Conservation (phyloP, 2,329 filamentous ascomycete species). For the Colletotrichum cuscutae region DNA sequence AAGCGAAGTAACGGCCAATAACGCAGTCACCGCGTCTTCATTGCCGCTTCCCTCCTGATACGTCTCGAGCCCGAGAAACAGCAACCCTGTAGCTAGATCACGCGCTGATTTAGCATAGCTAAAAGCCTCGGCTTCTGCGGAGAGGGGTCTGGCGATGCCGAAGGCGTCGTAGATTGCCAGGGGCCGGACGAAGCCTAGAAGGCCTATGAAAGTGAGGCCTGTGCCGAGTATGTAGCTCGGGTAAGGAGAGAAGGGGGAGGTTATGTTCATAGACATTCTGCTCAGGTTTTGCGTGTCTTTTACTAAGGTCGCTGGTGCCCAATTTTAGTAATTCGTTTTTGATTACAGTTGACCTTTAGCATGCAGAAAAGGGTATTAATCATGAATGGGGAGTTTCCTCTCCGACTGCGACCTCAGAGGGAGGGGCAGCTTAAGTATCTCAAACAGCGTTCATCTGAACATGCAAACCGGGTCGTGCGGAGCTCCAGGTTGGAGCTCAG, state of each 20-base stretch:
- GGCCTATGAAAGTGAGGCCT: conserved; percentile 37
- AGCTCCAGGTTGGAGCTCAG: background rate
- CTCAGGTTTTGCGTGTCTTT: background rate
- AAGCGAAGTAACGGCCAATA: conserved; percentile 15
- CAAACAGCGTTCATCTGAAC: conserved; percentile 18
- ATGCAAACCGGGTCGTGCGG: conserved; percentile 3
- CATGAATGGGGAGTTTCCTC: background rate
- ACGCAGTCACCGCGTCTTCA: conserved; percentile 30
- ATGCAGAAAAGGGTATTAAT: background rate
- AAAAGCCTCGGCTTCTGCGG: conserved; percentile 2
- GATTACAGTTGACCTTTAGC: too few species aligned
- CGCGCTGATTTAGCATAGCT: conserved; percentile 24
- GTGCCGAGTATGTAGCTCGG: conserved; percentile 39
- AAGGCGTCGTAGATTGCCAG: conserved; percentile 26
- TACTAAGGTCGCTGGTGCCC: background rate
- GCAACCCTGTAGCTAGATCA: conserved; percentile 8
- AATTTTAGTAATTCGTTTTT: background rate
- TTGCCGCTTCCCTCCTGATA: conserved; percentile 33
- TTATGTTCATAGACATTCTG: background rate
- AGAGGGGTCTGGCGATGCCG: conserved; percentile 11
- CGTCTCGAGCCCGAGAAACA: conserved; percentile 31
- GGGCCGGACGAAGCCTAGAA: conserved; percentile 34
- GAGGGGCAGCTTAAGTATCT: conserved; percentile 10
- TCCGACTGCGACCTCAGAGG: background rate
- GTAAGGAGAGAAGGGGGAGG: conserved; percentile 24